Evolutionary conservation across 139 green algal genomes (phyloP), one percentile per base, ranked within the genome.

Genomic region (Haematococcus sp.): DNA sequence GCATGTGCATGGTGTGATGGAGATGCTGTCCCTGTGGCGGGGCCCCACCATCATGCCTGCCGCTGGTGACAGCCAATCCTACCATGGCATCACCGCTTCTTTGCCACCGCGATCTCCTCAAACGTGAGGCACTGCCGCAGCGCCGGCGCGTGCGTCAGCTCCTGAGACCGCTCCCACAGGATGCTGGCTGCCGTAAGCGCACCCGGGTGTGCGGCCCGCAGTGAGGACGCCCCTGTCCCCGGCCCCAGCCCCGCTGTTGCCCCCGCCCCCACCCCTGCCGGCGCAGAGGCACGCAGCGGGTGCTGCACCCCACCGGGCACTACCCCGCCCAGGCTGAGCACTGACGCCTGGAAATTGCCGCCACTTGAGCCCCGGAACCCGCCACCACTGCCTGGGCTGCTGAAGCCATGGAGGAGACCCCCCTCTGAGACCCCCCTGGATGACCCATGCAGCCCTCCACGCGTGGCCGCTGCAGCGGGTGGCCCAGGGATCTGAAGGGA

Each of bases 91-190:
- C 40, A 49, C 40, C 40, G 40, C 40, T 49, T 49, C 40, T 49
- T 49, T 11, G 40, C 40, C 40, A 49, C 40, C 11, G 46, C 49
- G 28, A 81, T 81, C 32, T 81, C 75, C 31, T 81, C 75, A 70
- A 71, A 81, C 44, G 75, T 81, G 11, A 81, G 68, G 61, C 75
- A 81, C 75, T 81, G 75, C 60, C 75, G 68, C 58, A 80, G 22
- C n/a, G 59, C 40, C 27, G 75, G 75, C 34, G 68, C 35, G 49
- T 56, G 5, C 27, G 32, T 25, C 75, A 70, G 15, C 34, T 25
- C 17, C 43, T n/a, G 59, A 67, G 66, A 1, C 54, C 61, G 68
- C 60, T 75, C 65, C 75, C 75, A 81, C 4, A 81, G 58, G 31
- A 68, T 63, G 25, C 60, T 51, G 3, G 75, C 60, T 3, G 75